Conservation (phyloP, 768 basidiomycete species). For the Phaeolepiota aurea region DNA sequence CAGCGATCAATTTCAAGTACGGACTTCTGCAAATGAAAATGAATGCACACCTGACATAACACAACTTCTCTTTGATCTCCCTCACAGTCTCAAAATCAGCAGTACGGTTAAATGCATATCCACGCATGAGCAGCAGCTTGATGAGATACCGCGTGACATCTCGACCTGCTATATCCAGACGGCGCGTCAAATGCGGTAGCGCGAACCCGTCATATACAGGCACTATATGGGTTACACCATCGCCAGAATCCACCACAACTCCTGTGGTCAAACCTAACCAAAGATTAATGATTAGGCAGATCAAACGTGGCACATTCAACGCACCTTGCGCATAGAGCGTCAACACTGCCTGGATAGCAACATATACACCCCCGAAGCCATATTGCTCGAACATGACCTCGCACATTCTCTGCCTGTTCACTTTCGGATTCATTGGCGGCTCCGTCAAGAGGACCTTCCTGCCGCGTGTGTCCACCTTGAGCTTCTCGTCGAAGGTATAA, state of each 20-base stretch:
- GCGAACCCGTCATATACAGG: constrained; percentile 97
- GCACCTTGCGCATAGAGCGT: constrained; percentile 97
- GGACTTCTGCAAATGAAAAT: not conserved
- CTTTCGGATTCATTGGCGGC: constrained; percentile 98
- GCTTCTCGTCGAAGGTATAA: constrained; percentile 96
- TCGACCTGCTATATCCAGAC: constrained; percentile 95
- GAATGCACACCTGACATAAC: constrained; percentile 79
- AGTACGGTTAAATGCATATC: constrained; percentile 99
- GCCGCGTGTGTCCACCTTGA: constrained; percentile 79
- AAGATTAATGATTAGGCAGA: no score
- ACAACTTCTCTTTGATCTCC: constrained; percentile 98
- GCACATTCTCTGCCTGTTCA: constrained; percentile 87
- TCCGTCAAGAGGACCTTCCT: constrained; percentile 92
- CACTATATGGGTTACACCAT: constrained; percentile 98
- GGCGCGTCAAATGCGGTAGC: constrained; percentile 88
- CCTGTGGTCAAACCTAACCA: constrained; percentile 95
- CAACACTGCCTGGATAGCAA: constrained; percentile 97
- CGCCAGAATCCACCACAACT: constrained; percentile 98
- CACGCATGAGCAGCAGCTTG: constrained; percentile 99
- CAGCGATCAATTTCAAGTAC: constrained; percentile 3
- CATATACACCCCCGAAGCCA: constrained; percentile 91
- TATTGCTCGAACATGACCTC: constrained; percentile 99
- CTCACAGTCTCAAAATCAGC: constrained; percentile 99
- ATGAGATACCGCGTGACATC: constrained; percentile 99
- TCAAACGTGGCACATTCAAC: no score